Percentiles rank a stretch among this genome's conserved stretches.
Conservation (phyloP, 805 yeast species). For the Ogataea trehalophila region DNA sequence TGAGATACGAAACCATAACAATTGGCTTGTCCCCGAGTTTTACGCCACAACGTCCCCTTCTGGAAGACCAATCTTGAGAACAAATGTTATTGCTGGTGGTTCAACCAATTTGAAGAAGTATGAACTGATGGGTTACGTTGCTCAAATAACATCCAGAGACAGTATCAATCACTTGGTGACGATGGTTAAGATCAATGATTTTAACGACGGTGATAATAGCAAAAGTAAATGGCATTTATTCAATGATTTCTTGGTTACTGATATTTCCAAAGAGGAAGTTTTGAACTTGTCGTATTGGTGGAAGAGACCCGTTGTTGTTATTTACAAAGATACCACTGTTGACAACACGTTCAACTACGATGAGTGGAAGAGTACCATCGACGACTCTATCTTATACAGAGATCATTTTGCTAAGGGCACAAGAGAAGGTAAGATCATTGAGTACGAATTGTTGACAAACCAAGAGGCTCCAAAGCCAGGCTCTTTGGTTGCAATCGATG, state of each 20-base stretch:
- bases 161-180: slow-evolving; percentile 59
- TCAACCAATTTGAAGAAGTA: slow-evolving; percentile 35
- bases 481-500: slow-evolving; percentile 85
- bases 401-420: slow-evolving; percentile 71
- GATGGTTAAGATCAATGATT: slow-evolving; percentile 39
- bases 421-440: slow-evolving; percentile 51
- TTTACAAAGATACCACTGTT: slow-evolving; percentile 53
- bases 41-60: slow-evolving; percentile 30
- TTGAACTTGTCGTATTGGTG: slow-evolving; percentile 66
- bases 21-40: slow-evolving; percentile 63
- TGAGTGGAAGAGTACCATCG: slow-evolving; percentile 47
- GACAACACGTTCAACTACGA: slow-evolving; percentile 40
- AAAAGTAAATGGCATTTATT: slow-evolving; percentile 67
- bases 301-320: slow-evolving; percentile 75
- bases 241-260: slow-evolving; percentile 85
- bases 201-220: slow-evolving; percentile 13
- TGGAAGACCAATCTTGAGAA: slow-evolving; percentile 24
- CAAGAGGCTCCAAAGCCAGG: slow-evolving; percentile 74
- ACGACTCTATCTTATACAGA: slow-evolving; percentile 62
- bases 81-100: slow-evolving; percentile 21
- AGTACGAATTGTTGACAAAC: slow-evolving; percentile 62
- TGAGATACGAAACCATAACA: slow-evolving; percentile 41
- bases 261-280: slow-evolving; percentile 72
- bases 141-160: slow-evolving; percentile 55
- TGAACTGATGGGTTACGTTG: slow-evolving; percentile 65